phyloP scores from a whole-genome alignment of 805 yeast species.

The Kazachstania kunashirensis region DNA sequence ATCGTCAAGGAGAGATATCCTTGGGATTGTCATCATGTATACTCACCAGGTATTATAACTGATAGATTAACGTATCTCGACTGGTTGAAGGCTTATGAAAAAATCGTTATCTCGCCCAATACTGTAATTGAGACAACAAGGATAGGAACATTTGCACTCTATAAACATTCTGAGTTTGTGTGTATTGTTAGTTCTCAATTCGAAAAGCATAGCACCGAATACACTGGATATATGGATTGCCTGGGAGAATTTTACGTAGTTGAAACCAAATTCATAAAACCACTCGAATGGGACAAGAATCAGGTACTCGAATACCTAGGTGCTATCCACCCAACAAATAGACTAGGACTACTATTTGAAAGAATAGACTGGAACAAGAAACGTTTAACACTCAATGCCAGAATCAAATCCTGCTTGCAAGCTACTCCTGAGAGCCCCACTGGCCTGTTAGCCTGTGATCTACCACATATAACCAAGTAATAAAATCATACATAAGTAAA shows the following conservation, averaged over 20 bases:
- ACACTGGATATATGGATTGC: background rate
- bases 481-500: too few species aligned
- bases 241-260: conserved; percentile 9
- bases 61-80: background rate
- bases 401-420: background rate
- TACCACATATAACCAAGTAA: too few species aligned
- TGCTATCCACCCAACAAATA: background rate
- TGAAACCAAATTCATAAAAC: background rate
- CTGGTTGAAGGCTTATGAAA: background rate
- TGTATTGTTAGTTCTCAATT: conserved; percentile 10
- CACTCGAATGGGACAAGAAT: background rate
- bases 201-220: background rate
- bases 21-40: conserved; percentile 2
- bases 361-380: conserved; percentile 1
- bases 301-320: background rate
- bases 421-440: background rate
- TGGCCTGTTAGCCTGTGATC: too few species aligned
- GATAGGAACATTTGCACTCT: conserved; percentile 12
- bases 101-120: background rate
- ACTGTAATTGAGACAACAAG: background rate
- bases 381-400: background rate
- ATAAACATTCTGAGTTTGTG: conserved; percentile 8
- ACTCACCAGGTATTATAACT: background rate
- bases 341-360: background rate
- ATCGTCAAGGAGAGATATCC: background rate